Base-by-base conservation (phyloP, 257 asterid species). In the Lycium barbarum region DNA sequence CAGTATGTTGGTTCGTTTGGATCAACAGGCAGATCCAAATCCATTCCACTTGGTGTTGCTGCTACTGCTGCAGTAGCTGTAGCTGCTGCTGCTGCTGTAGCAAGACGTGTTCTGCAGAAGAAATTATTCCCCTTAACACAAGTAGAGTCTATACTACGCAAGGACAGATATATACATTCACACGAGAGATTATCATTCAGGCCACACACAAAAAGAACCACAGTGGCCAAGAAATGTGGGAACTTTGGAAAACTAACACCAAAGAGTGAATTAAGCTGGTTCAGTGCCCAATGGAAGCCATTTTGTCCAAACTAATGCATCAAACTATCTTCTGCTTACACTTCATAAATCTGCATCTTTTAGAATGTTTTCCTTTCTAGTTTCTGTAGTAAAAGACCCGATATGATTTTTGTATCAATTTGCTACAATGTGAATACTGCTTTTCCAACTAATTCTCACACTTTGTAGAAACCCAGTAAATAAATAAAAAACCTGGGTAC, bases 1-100 rank as follows among this genome's bases (percentile, higher is more conserved):
- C 99, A 97, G 79, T 97, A 97, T 9, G 98, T 97, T 11, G 99
- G 99, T 86, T 97, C 99, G 47, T 97, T 97, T 47, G 99, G 99
- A 87, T 97, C 99, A 22, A 97, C 98, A 5, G 99, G 99, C 57
- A 97, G 86, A 88, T 97, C 98, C 85, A 95, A 81, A 81, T 97
- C 98, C 93, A 97, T 94, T 62, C 91, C 92, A 18, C 91, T 84
- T 43, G 95, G 87, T 85, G 89, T 92, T 66, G 90, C 86, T 79
- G 93, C 86, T 40, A 92, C 36, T 66, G 98, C 80, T 70, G 93
- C 85, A 11, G 90, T 80, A 33, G 88, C 84, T 4, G 88, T 79
- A 2, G 94, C 33, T 40, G 45, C 86, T 38, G 93, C 89, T 6
- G 94, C 84, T 2, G 93, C 90, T 45, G 96, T 84, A 35, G 95